Base-by-base conservation (phyloP, 2,329 filamentous ascomycete genomes). In the Dothideomycetes sp. region DNA sequence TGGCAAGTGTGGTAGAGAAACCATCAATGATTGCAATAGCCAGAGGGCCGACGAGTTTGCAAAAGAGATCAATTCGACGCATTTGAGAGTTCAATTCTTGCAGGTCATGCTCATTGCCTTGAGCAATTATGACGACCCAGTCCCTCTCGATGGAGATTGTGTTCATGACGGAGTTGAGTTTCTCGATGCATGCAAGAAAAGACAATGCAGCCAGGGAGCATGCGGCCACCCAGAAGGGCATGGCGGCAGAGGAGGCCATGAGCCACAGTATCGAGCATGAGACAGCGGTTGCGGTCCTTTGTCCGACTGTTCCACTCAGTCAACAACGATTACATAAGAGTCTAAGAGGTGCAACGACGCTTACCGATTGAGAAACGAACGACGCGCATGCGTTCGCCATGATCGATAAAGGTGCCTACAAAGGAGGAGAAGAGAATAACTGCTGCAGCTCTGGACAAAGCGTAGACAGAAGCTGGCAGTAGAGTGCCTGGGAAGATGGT, bases 101-200 rank as follows among this genome's bases (percentile, higher is more conserved):
- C 29, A 55, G 45, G 31, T 41, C 42, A 24, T 45, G 39, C 24
- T 64, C 60, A 17, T 64, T 50, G 9, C 54, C 55, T 17, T 63
- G 60, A 1, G 70, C 64, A 5, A 75, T 62, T 0, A 75, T 66
- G 3, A 75, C 63, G 30, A 65, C 59, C 81, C 81, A 85, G 49
- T 87, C 82, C 50, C 77, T 65, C 55, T 86, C 82, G 0, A 87
- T 69, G 0, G 81, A 66, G 1, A 86, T 72, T 0, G 74, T 65
- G 52, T 85, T 86, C 54, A 76, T 68, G 4, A 79, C 67, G 1
- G 77, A 68, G 11, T 66, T 68, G 7, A 84, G 57, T 54, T 86
- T 87, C 58, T 87, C 83, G 1, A 79, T 51, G 41, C 80, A 82
- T 1, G 79, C 78, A 33, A 84, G 59, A 0, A 73, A 14, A 0